These are phyloP conservation scores for Knufia petricola DNA, from an alignment of 2,329 filamentous ascomycete genomes.

Conservation along the genomic window DNA sequence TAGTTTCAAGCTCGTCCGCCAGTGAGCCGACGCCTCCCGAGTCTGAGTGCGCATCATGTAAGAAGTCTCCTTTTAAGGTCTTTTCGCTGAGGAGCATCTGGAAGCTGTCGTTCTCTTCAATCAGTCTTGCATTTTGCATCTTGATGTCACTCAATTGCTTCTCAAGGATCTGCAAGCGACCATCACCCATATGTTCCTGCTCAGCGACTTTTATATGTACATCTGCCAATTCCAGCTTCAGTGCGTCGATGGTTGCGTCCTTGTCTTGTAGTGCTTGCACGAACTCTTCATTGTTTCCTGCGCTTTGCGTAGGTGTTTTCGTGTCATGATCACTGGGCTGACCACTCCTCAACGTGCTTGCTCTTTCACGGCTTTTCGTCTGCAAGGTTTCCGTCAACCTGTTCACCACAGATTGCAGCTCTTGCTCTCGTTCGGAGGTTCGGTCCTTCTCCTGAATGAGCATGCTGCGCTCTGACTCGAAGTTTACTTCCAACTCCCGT, in stretches of 20 bases:
- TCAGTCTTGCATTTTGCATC: slow-evolving; percentile 88
- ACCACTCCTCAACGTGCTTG: slow-evolving; percentile 31
- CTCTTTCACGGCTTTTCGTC: slow-evolving; percentile 53
- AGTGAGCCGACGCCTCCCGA: slow-evolving; percentile 47
- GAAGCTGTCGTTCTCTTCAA: slow-evolving; percentile 99
- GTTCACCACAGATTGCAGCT: slow-evolving; percentile 83
- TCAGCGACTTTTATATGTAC: slow-evolving; percentile 92
- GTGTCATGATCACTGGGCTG: not conserved
- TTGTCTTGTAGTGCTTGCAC: slow-evolving; percentile 73
- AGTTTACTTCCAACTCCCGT: slow-evolving; percentile 84
- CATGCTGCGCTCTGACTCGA: slow-evolving; percentile 78
- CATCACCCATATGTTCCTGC: slow-evolving; percentile 84
- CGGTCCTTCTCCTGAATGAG: slow-evolving; percentile 90
- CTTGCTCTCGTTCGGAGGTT: slow-evolving; percentile 71
- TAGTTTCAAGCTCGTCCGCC: slow-evolving; percentile 77
- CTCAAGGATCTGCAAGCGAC: slow-evolving; percentile 81
- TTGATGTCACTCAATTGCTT: slow-evolving; percentile 80
- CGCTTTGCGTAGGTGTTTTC: not conserved
- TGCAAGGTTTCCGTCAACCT: slow-evolving; percentile 81
- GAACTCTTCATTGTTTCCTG: slow-evolving; percentile 10
- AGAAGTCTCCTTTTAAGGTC: slow-evolving; percentile 88
- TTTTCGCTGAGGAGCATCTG: slow-evolving; percentile 89
- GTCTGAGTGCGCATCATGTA: slow-evolving; percentile 48
- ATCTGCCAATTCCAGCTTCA: slow-evolving; percentile 86
- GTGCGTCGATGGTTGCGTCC: slow-evolving; percentile 87